Evolutionary conservation across 164 flowering plant species (phyloP).

Genomic region (Platanus orientalis): DNA sequence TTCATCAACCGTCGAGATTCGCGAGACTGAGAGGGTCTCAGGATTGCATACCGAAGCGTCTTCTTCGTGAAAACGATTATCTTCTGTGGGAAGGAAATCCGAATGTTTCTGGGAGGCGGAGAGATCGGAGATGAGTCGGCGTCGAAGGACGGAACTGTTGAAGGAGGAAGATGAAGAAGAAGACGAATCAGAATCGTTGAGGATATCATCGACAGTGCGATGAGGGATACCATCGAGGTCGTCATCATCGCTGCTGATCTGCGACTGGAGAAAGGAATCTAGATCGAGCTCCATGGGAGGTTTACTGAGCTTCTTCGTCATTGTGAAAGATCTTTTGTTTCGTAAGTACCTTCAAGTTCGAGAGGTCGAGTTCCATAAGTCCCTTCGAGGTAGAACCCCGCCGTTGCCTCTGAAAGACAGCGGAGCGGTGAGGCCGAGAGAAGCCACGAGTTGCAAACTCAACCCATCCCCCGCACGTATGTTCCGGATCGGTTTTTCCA

Average conservation of each 20-base stretch:
- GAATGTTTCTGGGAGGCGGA: slow-evolving; percentile 3
- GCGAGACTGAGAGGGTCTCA: slow-evolving; percentile 9
- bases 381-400: too few relatives aligned
- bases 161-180: slow-evolving; percentile 30
- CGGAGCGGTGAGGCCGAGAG: too few relatives aligned
- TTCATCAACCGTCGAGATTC: slow-evolving; percentile 10
- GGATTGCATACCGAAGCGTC: slow-evolving; percentile 17
- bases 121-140: slow-evolving; percentile 4
- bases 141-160: slow-evolving; percentile 3
- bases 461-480: too few relatives aligned
- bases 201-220: slow-evolving; percentile 75
- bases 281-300: slow-evolving; percentile 61
- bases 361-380: too few relatives aligned
- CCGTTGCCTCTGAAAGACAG: too few relatives aligned
- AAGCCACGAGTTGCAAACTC: too few relatives aligned
- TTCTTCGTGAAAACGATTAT: slow-evolving; percentile 6
- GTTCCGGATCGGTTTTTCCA: too few relatives aligned
- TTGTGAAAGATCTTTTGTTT: slow-evolving; percentile 1
- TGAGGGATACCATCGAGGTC: slow-evolving; percentile 25
- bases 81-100: slow-evolving; percentile 6
- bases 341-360: too few relatives aligned
- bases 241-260: slow-evolving; percentile 30
- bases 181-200: slow-evolving; percentile 63
- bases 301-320: slow-evolving; percentile 19
- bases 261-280: slow-evolving; percentile 51